phyloP scores from a whole-genome alignment of 805 yeast species.

The Pichia cabralensis region DNA sequence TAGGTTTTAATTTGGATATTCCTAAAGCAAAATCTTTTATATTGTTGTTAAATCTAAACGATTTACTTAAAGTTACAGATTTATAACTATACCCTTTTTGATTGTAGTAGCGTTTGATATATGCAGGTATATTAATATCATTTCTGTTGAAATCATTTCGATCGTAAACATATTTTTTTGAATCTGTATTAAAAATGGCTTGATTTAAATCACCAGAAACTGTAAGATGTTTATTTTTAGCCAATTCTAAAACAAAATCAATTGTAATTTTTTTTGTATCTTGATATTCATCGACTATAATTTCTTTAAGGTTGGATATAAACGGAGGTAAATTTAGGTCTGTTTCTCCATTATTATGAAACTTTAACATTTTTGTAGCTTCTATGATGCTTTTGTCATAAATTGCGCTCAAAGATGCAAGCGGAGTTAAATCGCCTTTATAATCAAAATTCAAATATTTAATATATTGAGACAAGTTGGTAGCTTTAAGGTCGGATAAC shows the following conservation, averaged over 20 bases:
- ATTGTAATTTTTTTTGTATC: conserved; percentile 49
- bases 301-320: conserved; percentile 4
- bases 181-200: conserved; percentile 56
- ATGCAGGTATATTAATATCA: no score
- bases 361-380: conserved; percentile 5
- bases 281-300: conserved; percentile 64
- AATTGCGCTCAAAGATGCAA: conserved; percentile 1
- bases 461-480: no score
- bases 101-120: no score
- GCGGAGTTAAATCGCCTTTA: background rate
- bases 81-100: conserved; percentile 9
- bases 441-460: conserved; percentile 1
- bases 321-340: background rate
- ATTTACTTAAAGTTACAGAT: conserved; percentile 34
- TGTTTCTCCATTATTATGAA: no score
- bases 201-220: conserved; percentile 68
- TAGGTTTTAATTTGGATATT: conserved; percentile 33
- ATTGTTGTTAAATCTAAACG: conserved; percentile 55
- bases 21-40: no score
- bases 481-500: no score
- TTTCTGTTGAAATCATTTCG: conserved; percentile 11
- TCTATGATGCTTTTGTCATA: conserved; percentile 10
- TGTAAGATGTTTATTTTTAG: conserved; percentile 40
- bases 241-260: conserved; percentile 32
- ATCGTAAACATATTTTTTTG: conserved; percentile 18